Evolutionary conservation across 345 rosid species (phyloP), one percentile per base, ranked within the genome.

Genomic region (Euphorbia peplus): DNA sequence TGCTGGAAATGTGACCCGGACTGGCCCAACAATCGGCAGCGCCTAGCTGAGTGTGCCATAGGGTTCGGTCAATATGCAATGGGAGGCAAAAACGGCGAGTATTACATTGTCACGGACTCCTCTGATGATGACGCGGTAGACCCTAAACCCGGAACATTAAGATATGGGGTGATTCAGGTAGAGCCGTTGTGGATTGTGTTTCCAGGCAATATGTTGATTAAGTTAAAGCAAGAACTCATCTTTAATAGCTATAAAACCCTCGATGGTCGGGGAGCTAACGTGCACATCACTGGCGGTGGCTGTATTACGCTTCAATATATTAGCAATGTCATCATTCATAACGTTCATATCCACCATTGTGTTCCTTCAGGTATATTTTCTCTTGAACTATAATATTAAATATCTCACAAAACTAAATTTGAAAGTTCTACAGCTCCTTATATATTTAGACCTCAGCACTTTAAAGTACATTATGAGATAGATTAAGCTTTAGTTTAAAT

Each of bases 1-100:
- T 95, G 99, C 80, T 95, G 97, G 99, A 91, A 91, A 75, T 95
- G 96, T 44, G 91, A 91, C 90, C 97, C 97, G 7, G 83, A 89
- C 76, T 93, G 98, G 98, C 79, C 97, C 66, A 87, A 81, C 84
- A 83, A 91, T 83, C 92, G 97, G 50, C 97, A 91, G 70, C 64
- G 85, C 12, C 84, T 95, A 14, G 99, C 97, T 16, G 96, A 95
- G 58, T 95, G 99, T 61, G 92, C 80, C 1, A 91, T 95, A 26
- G 99, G 99, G 66, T 95, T 95, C 75, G 99, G 99, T 14, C 96
- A 91, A 73, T 85, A 91, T 22, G 99, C 99, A 0, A 69, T 84
- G 48, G 99, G 99, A 10, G 99, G 99, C 60, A 91, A 88, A 79
- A 85, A 86, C 0, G 99, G 99, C 18, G 81, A 84, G 73, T 87